Base-by-base conservation (phyloP, 805 yeast genomes). In the Candida mattraensis region DNA sequence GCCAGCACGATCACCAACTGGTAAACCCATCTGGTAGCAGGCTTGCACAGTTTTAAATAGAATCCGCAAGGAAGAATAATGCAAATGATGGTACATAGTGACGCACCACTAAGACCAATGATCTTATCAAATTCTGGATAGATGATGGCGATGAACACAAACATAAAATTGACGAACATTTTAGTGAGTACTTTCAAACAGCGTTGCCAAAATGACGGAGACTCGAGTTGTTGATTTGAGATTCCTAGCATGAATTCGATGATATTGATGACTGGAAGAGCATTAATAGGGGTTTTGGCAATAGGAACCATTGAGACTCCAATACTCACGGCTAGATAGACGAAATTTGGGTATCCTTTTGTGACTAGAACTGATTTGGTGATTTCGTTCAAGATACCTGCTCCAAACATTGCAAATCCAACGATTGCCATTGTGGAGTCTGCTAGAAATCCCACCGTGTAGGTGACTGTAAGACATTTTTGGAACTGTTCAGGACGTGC, bases 91-190 rank as follows among this genome's bases (percentile, higher is more conserved):
- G 87, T 83, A 51, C 95, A 86, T 35, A 88, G 66, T 2, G 89
- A 83, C 8, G 94, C 81, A 18, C 96, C 96, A 51, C 86, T 64
- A 29, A 88, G 76, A 5, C 95, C 93, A 46, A 88, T 81, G 40
- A 88, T 74, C 48, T 78, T 77, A 58, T 87, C 96, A 56, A 88
- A 88, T 38, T 82, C 87, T 3, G 95, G 95, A 57, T 85, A 79
- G 11, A 78, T 38, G 26, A 87, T 76, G 0, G 95, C 82, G 34
- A 85, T 65, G 11, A 67, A 34, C 15, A 86, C 85, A 50, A 87
- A 79, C 35, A 72, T 40, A 1, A 74, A 66, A 53, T 85, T 84
- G 22, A 85, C 88, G 2, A 63, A 44, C 16, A 78, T 37, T 31
- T 72, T 69, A 33, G 74, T 67, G 12, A 43, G 24, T 5, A 54